phyloP scores from a whole-genome alignment of 2,329 filamentous ascomycete species.

The Acarospora socialis region DNA sequence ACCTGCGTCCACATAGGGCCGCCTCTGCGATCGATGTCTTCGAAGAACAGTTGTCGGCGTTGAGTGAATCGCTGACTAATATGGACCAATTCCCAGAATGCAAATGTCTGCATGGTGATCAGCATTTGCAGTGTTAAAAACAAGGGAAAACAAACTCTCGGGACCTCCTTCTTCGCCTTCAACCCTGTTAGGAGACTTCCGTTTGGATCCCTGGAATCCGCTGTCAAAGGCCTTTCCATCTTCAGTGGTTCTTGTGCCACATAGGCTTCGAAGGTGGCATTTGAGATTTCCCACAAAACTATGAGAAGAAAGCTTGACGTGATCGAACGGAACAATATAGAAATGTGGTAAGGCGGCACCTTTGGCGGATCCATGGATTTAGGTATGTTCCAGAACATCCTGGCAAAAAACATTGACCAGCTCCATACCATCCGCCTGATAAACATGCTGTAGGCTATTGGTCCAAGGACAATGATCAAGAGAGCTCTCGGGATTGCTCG shows the following conservation, averaged over 20 bases:
- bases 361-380: conserved; percentile 46
- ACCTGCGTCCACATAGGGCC: conserved; percentile 74
- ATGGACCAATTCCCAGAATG: conserved; percentile 77
- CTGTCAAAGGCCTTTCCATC: conserved; percentile 68
- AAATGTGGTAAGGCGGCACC: conserved; percentile 43
- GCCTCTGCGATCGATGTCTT: conserved; percentile 70
- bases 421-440: conserved; percentile 53
- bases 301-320: conserved; percentile 52
- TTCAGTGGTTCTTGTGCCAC: conserved; percentile 71
- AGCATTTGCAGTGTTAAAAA: background rate
- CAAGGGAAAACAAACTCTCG: conserved; percentile 43
- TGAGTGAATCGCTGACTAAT: conserved; percentile 62
- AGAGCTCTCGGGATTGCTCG: conserved; percentile 24
- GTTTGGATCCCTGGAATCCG: conserved; percentile 79
- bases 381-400: conserved; percentile 61
- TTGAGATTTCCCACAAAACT: conserved; percentile 62
- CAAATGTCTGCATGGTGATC: conserved; percentile 48
- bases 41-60: conserved; percentile 70
- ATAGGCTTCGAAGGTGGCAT: conserved; percentile 65
- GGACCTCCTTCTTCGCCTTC: conserved; percentile 65
- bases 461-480: conserved; percentile 31
- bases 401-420: conserved; percentile 54
- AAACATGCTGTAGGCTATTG: conserved; percentile 47
- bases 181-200: conserved; percentile 75
- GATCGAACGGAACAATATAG: conserved; percentile 41